Conservation (phyloP, 164 flowering plant species). For the Stephania cephalantha region DNA sequence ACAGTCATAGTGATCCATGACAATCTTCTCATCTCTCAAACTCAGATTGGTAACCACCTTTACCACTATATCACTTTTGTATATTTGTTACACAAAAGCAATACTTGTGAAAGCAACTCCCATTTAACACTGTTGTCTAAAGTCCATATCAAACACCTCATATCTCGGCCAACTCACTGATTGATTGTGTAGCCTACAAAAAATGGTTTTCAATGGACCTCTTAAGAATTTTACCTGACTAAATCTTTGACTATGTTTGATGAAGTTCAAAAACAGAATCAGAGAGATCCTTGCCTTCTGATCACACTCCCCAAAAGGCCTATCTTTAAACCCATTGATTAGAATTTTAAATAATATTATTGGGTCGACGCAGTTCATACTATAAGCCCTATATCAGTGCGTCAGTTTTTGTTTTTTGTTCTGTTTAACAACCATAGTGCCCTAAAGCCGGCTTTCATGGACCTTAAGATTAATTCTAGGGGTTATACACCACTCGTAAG, state of each 20-base stretch:
- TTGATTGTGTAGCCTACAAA: neutral
- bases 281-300: no score
- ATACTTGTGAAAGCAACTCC: neutral
- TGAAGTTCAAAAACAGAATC: neutral
- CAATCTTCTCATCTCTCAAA: slow-evolving; percentile 44
- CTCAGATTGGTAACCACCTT: slow-evolving; percentile 54
- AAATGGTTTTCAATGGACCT: neutral
- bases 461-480: no score
- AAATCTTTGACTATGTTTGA: neutral
- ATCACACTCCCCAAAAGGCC: neutral
- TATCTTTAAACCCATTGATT: no score
- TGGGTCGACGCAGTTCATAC: neutral
- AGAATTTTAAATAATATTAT: no score
- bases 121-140: neutral
- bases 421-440: no score
- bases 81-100: neutral
- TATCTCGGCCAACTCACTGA: neutral
- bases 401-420: no score
- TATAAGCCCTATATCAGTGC: neutral
- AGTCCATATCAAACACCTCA: neutral
- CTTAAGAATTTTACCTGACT: neutral
- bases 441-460: no score
- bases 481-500: no score
- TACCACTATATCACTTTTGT: neutral
- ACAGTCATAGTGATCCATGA: slow-evolving; percentile 85